Evolutionary conservation across 441 rosid genomes (phyloP), one percentile per base, ranked within the genome.

Genomic region (Cnidoscolus chayamansa): DNA sequence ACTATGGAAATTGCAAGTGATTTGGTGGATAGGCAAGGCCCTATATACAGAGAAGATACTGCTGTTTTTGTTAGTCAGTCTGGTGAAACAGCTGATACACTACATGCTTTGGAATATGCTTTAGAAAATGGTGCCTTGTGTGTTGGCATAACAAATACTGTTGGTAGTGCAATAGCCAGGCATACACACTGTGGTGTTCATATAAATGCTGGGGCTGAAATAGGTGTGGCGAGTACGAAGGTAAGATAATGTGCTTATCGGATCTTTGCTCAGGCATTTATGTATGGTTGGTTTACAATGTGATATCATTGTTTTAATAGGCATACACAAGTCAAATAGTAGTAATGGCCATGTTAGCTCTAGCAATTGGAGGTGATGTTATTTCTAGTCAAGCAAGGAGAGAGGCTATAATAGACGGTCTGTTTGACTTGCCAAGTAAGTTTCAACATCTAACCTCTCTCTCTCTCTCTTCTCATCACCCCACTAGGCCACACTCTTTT

Each of bases 1-100:
- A 92, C 97, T 20, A 92, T 92, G 97, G 99, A 95, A 85, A 87
- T 95, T 32, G 97, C 99, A 63, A 95, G 99, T 79, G 98, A 95
- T 86, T 88, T 95, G n/a, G 79, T 86, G 86, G 99, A 95, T 77
- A 69, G 96, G 72, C 91, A 87, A 80, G 99, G 98, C 81, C 98
- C 98, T 31, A 92, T 95, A 76, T 91, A 91, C 81, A 86, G 99
- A 80, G 97, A 95, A 84, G 99, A 95, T 77, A 95, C 99, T 1
- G 97, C 97, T 4, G 94, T 87, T 68, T 95, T 95, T 86, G 98
- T 95, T 60, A 95, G 99, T 79, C 98, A 95, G 80, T 95, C 97
- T 62, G 99, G 99, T 82, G 99, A 95, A 92, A 95, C 99, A 32
- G 98, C 98, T 58, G 99, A 95, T 85, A 86, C 98, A 20, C 77